Evolutionary conservation across 768 basidiomycete genomes (phyloP).

Genomic region (Suillus placidus): DNA sequence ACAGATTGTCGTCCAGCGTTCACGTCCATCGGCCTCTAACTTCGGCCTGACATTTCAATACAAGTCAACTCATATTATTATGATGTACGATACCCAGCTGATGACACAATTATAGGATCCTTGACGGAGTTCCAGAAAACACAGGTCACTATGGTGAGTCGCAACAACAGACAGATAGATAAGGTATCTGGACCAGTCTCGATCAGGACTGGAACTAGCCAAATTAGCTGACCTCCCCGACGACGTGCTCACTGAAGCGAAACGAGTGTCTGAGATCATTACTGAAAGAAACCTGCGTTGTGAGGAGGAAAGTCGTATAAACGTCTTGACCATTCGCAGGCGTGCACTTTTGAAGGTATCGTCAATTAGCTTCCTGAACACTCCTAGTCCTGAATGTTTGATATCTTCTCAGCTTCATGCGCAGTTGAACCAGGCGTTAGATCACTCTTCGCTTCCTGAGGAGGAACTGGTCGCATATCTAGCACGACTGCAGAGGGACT

Average conservation of each 20-base stretch:
- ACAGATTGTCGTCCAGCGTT: constrained; percentile 43
- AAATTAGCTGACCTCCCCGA: constrained; percentile 82
- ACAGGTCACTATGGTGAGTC: constrained; percentile 71
- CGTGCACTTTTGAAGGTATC: constrained; percentile 70
- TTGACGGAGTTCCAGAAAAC: constrained; percentile 69
- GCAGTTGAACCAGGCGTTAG: constrained; percentile 72
- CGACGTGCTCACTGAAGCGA: constrained; percentile 66
- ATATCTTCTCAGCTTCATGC: constrained; percentile 60
- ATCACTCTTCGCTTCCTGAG: constrained; percentile 75
- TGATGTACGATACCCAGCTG: constrained; percentile 2
- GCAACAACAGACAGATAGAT: constrained; percentile 9
- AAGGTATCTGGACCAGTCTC: background rate
- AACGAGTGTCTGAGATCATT: constrained; percentile 61
- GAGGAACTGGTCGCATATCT: constrained; percentile 69
- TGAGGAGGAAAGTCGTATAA: constrained; percentile 64
- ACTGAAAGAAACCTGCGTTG: constrained; percentile 56
- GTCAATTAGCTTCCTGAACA: background rate
- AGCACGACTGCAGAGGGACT: constrained; percentile 68
- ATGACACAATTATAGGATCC: constrained; percentile 50
- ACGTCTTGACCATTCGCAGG: constrained; percentile 58
- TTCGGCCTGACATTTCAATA: constrained; percentile 80
- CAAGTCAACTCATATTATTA: constrained; percentile 47
- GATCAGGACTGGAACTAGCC: constrained; percentile 85
- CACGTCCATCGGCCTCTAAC: constrained; percentile 52
- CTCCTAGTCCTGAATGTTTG: background rate